Evolutionary conservation across 345 rosid species (phyloP).

Genomic region (Camelina laxa): DNA sequence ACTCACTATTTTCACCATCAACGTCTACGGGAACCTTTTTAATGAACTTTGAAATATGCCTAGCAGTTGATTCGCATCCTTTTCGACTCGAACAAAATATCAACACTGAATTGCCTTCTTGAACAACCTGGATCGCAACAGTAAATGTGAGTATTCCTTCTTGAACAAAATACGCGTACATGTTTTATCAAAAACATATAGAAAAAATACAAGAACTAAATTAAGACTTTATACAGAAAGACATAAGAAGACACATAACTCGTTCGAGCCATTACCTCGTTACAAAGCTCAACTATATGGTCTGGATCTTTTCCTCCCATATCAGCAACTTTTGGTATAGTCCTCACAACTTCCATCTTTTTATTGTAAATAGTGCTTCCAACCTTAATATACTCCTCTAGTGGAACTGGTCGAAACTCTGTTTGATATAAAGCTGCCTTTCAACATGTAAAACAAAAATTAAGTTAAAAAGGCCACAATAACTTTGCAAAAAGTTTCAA

Average conservation of each 20-base stretch:
- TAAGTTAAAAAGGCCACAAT: constrained; percentile 19
- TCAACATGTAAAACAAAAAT: constrained; percentile 32
- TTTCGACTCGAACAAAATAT: constrained; percentile 97
- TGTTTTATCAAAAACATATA: constrained; percentile 8
- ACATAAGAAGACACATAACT: constrained; percentile 5
- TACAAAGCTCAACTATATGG: constrained; percentile 87
- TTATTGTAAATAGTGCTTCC: constrained; percentile 84
- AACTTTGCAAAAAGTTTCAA: constrained; percentile 20
- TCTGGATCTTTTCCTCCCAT: constrained; percentile 97
- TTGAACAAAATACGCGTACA: constrained; percentile 34
- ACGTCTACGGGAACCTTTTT: constrained; percentile 55
- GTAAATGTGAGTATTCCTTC: constrained; percentile 34
- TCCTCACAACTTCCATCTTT: constrained; percentile 79
- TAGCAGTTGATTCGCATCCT: constrained; percentile 98
- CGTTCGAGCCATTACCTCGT: constrained; percentile 65
- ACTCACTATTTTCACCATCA: constrained; percentile 59
- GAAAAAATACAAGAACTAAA: constrained; percentile 23
- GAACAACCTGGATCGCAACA: constrained; percentile 70
- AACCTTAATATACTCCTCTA: constrained; percentile 88
- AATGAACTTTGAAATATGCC: constrained; percentile 78
- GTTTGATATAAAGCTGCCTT: constrained; percentile 97
- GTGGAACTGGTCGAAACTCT: constrained; percentile 94
- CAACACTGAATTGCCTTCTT: constrained; percentile 92
- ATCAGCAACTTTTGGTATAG: constrained; percentile 67
- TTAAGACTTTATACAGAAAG: constrained; percentile 6